These are phyloP conservation scores for Alternaria sp. DNA, from an alignment of 2,329 filamentous ascomycete genomes.

Conservation along the genomic window DNA sequence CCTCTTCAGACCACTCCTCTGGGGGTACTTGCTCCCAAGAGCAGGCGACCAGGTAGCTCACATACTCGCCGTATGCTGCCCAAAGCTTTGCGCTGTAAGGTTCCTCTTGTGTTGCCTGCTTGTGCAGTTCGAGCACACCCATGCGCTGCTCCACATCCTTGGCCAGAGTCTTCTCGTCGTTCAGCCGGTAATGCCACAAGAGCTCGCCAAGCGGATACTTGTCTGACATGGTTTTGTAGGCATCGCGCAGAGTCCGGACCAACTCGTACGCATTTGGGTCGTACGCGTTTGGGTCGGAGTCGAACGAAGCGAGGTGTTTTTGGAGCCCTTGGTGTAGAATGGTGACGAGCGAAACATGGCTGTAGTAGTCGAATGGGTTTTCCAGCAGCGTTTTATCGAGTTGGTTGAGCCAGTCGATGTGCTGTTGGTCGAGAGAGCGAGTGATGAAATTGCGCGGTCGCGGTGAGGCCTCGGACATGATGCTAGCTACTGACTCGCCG, in stretches of 20 bases:
- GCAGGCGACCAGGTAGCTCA: conserved; percentile 72
- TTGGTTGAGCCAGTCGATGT: conserved; percentile 53
- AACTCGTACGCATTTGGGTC: conserved; percentile 53
- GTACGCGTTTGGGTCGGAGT: conserved; percentile 49
- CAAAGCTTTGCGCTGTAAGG: conserved; percentile 76
- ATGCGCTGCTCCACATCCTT: conserved; percentile 70
- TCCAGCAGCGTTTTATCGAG: conserved; percentile 52
- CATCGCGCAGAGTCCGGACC: conserved; percentile 54
- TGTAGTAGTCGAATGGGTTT: conserved; percentile 58
- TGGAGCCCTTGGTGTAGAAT: conserved; percentile 57
- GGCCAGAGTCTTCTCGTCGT: conserved; percentile 70
- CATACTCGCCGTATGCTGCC: conserved; percentile 79
- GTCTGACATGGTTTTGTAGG: conserved; percentile 65
- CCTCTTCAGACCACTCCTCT: conserved; percentile 65
- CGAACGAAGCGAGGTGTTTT: conserved; percentile 44
- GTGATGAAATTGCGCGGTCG: conserved; percentile 53
- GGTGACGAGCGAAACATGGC: conserved; percentile 56
- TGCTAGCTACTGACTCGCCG: conserved; percentile 52
- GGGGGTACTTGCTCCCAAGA: conserved; percentile 61
- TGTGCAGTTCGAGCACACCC: conserved; percentile 73
- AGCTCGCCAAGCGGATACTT: conserved; percentile 76
- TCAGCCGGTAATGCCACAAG: conserved; percentile 77
- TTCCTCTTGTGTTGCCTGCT: conserved; percentile 72
- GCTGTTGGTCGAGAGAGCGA: conserved; percentile 50
- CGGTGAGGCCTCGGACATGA: conserved; percentile 56